These are phyloP conservation scores for Cryptosporidium baileyi DNA, from an alignment of 169 alveolate genomes.

Conservation along the genomic window DNA sequence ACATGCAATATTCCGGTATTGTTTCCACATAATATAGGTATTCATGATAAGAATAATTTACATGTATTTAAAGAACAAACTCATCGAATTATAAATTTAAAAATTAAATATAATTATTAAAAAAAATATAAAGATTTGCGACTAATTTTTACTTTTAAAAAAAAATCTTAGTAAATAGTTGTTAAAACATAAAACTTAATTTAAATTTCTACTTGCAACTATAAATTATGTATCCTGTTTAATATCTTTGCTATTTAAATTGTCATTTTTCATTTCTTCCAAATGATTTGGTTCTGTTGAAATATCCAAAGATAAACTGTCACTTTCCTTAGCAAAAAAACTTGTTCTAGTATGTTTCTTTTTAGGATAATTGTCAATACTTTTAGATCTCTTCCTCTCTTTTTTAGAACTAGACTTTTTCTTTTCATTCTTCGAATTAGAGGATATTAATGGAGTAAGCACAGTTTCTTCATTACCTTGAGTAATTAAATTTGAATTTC, in stretches of 20 bases:
- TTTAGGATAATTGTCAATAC: conserved; percentile 15
- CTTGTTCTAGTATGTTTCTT: conserved; percentile 29
- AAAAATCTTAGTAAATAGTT: too few species aligned
- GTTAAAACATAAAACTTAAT: too few species aligned
- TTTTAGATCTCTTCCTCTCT: conserved; percentile 32
- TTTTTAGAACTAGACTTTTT: background rate
- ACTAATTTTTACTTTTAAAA: too few species aligned
- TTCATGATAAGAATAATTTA: background rate
- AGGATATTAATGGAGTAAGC: background rate
- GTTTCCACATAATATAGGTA: background rate
- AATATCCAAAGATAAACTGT: too few species aligned
- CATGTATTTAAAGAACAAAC: background rate
- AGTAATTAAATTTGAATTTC: background rate
- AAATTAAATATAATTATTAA: too few species aligned
- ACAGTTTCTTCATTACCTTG: background rate
- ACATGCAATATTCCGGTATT: conserved; percentile 26
- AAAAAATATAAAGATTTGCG: too few species aligned
- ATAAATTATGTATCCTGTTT: too few species aligned
- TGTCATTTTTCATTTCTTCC: too few species aligned
- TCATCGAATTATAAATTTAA: too few species aligned
- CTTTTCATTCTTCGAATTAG: conserved; percentile 13
- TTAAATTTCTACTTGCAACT: too few species aligned
- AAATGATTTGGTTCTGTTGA: too few species aligned
- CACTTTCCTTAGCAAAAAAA: background rate
- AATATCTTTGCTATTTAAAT: too few species aligned